phyloP scores from a whole-genome alignment of 192 early-diverging fungal species.

The Mortierella alpina region DNA sequence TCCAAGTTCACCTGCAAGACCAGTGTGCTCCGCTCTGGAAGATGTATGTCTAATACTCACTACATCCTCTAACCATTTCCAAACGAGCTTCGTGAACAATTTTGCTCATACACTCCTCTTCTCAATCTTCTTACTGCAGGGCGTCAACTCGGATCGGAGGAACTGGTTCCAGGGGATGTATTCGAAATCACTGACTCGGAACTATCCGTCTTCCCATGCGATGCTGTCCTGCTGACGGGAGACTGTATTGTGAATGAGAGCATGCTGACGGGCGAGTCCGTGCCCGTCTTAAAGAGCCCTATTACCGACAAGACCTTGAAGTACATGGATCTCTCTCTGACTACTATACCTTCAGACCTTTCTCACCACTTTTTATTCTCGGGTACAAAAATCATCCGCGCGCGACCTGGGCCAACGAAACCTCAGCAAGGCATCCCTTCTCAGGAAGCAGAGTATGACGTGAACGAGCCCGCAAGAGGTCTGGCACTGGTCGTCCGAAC shows the following conservation, averaged over 20 bases:
- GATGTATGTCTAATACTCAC: slow-evolving; percentile 55
- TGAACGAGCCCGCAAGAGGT: slow-evolving; percentile 38
- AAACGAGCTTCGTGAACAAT: background rate
- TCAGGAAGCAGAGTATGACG: slow-evolving; percentile 37
- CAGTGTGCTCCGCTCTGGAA: slow-evolving; percentile 70
- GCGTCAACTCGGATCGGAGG: slow-evolving; percentile 64
- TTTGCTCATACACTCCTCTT: slow-evolving; percentile 4
- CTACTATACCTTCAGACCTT: slow-evolving; percentile 81
- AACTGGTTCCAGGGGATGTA: slow-evolving; percentile 95
- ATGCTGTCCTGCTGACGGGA: slow-evolving; percentile 90
- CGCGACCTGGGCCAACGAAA: slow-evolving; percentile 57
- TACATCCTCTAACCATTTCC: background rate
- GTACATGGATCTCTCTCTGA: slow-evolving; percentile 75
- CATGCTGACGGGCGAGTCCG: slow-evolving; percentile 98
- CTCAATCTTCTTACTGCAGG: slow-evolving; percentile 24
- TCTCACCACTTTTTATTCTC: slow-evolving; percentile 89
- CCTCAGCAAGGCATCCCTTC: slow-evolving; percentile 48
- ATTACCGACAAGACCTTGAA: slow-evolving; percentile 72
- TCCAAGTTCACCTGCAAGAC: slow-evolving; percentile 86
- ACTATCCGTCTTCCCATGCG: slow-evolving; percentile 84
- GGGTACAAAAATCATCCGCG: slow-evolving; percentile 95
- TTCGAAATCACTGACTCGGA: slow-evolving; percentile 79
- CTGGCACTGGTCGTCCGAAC: slow-evolving; percentile 86
- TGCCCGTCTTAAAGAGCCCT: slow-evolving; percentile 92
- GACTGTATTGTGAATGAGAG: slow-evolving; percentile 98